These are phyloP conservation scores for Penicillium sp. DNA, from an alignment of 2,329 filamentous ascomycete species.

Conservation along the genomic window DNA sequence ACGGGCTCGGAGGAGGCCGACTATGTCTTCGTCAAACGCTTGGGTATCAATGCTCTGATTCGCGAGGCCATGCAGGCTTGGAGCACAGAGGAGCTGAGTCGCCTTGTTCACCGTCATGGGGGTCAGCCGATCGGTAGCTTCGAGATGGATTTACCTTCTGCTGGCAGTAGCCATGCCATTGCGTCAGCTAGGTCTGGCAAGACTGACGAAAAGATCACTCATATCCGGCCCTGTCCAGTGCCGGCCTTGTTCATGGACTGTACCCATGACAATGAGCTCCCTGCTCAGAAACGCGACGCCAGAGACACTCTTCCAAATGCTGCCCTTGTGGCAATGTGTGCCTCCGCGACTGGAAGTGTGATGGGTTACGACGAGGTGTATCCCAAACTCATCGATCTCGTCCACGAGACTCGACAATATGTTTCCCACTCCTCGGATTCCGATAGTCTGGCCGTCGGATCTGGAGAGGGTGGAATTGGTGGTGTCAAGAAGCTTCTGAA, in stretches of 20 bases:
- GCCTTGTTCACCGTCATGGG: constrained; percentile 88
- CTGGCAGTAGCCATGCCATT: constrained; percentile 51
- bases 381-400: constrained; percentile 86
- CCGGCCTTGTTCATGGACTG: constrained; percentile 99
- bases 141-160: constrained; percentile 81
- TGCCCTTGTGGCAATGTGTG: constrained; percentile 92
- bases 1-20: constrained; percentile 95
- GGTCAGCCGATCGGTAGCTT: constrained; percentile 96
- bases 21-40: constrained; percentile 88
- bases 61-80: constrained; percentile 98
- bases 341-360: constrained; percentile 89
- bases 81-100: constrained; percentile 89
- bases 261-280: constrained; percentile 96
- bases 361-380: constrained; percentile 99
- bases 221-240: constrained; percentile 81
- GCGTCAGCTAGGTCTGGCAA: constrained; percentile 31
- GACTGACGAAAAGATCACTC: constrained; percentile 65
- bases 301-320: constrained; percentile 92
- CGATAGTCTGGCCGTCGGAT: constrained; percentile 54
- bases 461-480: constrained; percentile 79
- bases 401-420: constrained; percentile 83
- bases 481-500: constrained; percentile 91
- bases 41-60: constrained; percentile 88
- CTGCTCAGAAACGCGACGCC: constrained; percentile 90
- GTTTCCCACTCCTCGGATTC: constrained; percentile 68